Percentiles rank a stretch among this genome's conserved stretches.
phyloP scores from a whole-genome alignment of 768 basidiomycete species.

The Termitomyces sp. region DNA sequence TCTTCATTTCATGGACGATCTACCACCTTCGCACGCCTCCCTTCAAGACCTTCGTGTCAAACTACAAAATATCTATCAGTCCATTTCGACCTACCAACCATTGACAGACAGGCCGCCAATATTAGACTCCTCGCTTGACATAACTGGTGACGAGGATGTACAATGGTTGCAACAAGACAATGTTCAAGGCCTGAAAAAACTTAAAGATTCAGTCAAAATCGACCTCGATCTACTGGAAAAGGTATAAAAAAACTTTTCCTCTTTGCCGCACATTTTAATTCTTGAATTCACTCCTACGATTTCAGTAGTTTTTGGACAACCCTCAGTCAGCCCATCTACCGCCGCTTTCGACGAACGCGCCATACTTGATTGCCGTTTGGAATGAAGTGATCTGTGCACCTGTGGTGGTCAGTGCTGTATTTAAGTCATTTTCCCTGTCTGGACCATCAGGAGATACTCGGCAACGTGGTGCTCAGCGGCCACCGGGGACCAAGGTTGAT shows the following conservation, averaged over 20 bases:
- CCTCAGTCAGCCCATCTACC: slow-evolving; percentile 39
- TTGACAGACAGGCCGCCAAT: slow-evolving; percentile 33
- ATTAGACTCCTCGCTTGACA: slow-evolving; percentile 38
- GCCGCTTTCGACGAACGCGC: slow-evolving; percentile 68
- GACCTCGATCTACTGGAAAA: slow-evolving; percentile 42
- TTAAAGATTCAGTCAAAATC: slow-evolving; percentile 38
- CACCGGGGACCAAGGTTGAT: slow-evolving; percentile 65
- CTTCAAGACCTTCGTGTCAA: slow-evolving; percentile 23
- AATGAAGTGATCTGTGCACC: slow-evolving; percentile 64
- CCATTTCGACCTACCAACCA: slow-evolving; percentile 34
- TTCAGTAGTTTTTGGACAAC: slow-evolving; percentile 60
- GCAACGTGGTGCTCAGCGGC: slow-evolving; percentile 18
- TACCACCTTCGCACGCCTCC: slow-evolving; percentile 20
- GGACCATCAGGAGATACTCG: slow-evolving; percentile 9
- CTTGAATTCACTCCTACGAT: slow-evolving; percentile 9
- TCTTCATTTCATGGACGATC: background rate
- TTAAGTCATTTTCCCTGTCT: slow-evolving; percentile 41
- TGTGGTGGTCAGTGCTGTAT: slow-evolving; percentile 51
- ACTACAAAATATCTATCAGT: slow-evolving; percentile 28
- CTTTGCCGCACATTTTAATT: background rate
- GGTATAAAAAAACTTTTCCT: slow-evolving; percentile 20
- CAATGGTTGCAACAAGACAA: slow-evolving; percentile 37
- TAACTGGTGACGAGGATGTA: slow-evolving; percentile 28
- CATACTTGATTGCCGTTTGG: slow-evolving; percentile 80
- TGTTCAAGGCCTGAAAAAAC: slow-evolving; percentile 40